Conservation (phyloP, 768 basidiomycete genomes). For the Myochromella boudieri region DNA sequence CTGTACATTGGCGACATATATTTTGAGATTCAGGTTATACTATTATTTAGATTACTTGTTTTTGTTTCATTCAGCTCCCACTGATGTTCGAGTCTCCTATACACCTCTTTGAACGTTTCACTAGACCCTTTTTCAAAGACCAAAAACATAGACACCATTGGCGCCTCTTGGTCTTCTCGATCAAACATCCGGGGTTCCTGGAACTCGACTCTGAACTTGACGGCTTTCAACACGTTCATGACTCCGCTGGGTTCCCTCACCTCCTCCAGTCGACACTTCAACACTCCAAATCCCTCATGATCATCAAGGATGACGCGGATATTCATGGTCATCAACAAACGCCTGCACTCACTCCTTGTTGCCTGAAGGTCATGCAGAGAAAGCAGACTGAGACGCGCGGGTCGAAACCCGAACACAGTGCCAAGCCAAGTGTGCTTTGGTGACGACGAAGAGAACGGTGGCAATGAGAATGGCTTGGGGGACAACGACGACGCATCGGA, state of each 20-base stretch:
- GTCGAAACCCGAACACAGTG: conserved; percentile 85
- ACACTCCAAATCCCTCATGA: conserved; percentile 58
- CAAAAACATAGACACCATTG: conserved; percentile 57
- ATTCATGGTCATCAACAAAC: conserved; percentile 70
- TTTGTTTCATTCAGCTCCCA: conserved; percentile 61
- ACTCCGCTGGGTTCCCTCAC: conserved; percentile 53
- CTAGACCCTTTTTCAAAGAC: conserved; percentile 87
- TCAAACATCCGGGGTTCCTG: conserved; percentile 30
- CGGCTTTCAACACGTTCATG: conserved; percentile 60
- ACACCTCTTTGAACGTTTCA: conserved; percentile 78
- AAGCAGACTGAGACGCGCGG: conserved; percentile 54
- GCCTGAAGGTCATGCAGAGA: conserved; percentile 60
- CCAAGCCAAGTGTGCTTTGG: conserved; percentile 82
- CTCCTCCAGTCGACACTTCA: conserved; percentile 80
- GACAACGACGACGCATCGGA: conserved; percentile 44
- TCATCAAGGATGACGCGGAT: conserved; percentile 67
- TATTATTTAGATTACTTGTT: no score
- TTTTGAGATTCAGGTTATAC: no score
- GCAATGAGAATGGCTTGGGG: conserved; percentile 35
- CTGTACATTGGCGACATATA: no score
- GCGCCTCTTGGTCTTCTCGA: conserved; percentile 42
- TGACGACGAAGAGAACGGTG: conserved; percentile 39
- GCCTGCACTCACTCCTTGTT: conserved; percentile 73
- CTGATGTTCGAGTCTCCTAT: conserved; percentile 57
- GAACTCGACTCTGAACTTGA: conserved; percentile 84